Conservation (phyloP, 495 filamentous ascomycete species). For the Corynascus novoguineensis region DNA sequence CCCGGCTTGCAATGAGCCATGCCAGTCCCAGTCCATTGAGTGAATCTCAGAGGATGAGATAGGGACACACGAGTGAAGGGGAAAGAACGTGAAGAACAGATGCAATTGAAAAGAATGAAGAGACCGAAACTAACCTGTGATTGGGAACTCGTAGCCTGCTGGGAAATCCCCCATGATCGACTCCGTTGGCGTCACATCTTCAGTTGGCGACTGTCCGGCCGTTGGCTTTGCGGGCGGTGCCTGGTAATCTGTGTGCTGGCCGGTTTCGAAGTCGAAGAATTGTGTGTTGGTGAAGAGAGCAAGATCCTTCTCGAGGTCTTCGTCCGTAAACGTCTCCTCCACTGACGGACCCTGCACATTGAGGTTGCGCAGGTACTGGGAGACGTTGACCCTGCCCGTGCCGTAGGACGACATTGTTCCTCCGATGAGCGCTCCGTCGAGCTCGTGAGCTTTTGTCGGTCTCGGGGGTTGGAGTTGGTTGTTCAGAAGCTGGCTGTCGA, state of each 20-base stretch:
- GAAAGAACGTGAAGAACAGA: neutral
- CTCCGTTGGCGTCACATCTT: slow-evolving; percentile 33
- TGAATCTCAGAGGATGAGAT: neutral
- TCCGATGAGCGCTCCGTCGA: slow-evolving; percentile 1
- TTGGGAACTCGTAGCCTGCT: slow-evolving; percentile 28
- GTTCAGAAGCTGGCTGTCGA: neutral
- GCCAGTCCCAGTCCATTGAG: neutral
- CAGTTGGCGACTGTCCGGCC: slow-evolving; percentile 29
- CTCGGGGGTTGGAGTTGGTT: neutral
- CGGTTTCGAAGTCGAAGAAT: slow-evolving; percentile 81
- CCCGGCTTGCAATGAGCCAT: slow-evolving; percentile 1
- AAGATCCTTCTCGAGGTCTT: slow-evolving; percentile 59
- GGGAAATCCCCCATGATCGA: slow-evolving; percentile 37
- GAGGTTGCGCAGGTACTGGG: slow-evolving; percentile 79
- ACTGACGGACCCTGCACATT: slow-evolving; percentile 67
- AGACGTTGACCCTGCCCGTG: slow-evolving; percentile 71
- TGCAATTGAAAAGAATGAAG: slow-evolving; percentile 5
- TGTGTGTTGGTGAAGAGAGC: slow-evolving; percentile 89
- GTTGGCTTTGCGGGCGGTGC: slow-evolving; percentile 34
- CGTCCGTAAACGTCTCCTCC: slow-evolving; percentile 54
- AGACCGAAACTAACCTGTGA: slow-evolving; percentile 19
- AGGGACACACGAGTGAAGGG: neutral
- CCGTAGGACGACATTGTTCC: slow-evolving; percentile 63
- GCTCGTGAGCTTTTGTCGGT: neutral
- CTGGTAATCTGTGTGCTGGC: slow-evolving; percentile 37